Base-by-base conservation (phyloP, 2,329 filamentous ascomycete genomes). In the Apiospora malaysiana region DNA sequence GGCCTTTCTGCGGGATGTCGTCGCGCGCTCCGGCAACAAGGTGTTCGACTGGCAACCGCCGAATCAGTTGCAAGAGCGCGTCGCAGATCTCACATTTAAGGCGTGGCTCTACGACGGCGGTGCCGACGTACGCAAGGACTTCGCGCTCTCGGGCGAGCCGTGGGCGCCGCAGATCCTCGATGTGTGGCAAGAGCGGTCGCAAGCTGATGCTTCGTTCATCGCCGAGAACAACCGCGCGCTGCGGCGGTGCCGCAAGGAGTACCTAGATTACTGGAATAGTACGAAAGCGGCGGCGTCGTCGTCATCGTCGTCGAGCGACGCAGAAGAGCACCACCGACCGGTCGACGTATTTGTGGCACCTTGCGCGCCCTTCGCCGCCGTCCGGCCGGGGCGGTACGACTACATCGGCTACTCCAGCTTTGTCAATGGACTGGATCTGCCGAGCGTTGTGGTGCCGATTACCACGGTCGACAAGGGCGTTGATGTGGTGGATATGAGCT, bases 401-500 rank as follows among this genome's bases (percentile, higher is more conserved):
- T 82, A 82, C 73, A 82, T 82, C 69, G 81, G 80, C 1, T 84
- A 83, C 68, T 75, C 78, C 4, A 75, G 71, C 1, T 79, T 76
- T 14, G 76, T 83, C 8, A 84, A 83, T 69, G 71, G 81, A 25
- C 75, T 84, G 1, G 82, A 84, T 65, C 81, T 80, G 47, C 82
- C 83, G 1, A 82, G 79, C 63, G 81, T 83, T 14, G 83, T 83
- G 1, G 79, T 86, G 7, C 85, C 85, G 0, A 82, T 86, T 2
- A 83, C 82, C 0, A 81, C 79, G 68, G 82, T 82, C 0, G 81
- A 85, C 70, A 81, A 82, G 73, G 71, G 71, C 2, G 51, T 83
- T 0, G 83, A 85, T 70, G 49, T 70, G 23, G 9, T 47, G 7
- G 70, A 75, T 27, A 70, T 76, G 18, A 49, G 47, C 1, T 77